Conservation (phyloP, 129 eudicot species). For the Flaveria trinervia region DNA sequence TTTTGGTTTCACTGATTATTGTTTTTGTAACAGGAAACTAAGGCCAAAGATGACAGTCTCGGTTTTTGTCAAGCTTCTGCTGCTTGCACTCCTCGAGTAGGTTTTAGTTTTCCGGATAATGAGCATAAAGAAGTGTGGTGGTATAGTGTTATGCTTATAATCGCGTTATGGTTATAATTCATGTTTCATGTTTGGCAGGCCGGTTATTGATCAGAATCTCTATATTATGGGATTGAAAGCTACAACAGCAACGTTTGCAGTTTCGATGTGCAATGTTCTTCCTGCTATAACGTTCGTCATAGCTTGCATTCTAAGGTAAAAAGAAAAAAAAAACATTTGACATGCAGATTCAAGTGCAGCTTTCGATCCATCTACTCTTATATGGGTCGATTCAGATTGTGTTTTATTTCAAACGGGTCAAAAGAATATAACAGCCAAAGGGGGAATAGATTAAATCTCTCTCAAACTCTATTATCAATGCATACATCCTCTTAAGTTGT, state of each 20-base stretch:
- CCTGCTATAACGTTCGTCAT: conserved; percentile 92
- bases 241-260: conserved; percentile 94
- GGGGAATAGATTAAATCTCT: not conserved
- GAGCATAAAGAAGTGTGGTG: not conserved
- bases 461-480: not conserved
- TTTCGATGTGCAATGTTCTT: conserved; percentile 82
- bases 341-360: not conserved
- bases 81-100: conserved; percentile 74
- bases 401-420: not conserved
- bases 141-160: conserved; percentile 12
- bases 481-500: not conserved
- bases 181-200: conserved; percentile 47
- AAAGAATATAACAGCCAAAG: not conserved
- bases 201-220: conserved; percentile 92
- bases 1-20: conserved; percentile 10
- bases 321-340: not conserved
- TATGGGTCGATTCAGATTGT: not conserved
- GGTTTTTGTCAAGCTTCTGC: conserved; percentile 59
- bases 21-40: conserved; percentile 56
- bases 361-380: not conserved
- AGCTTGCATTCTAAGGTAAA: conserved; percentile 75
- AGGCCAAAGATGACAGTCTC: conserved; percentile 81
- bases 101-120: conserved; percentile 22
- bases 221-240: conserved; percentile 81
- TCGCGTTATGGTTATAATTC: conserved; percentile 15